phyloP scores from a whole-genome alignment of 495 filamentous ascomycete species.

The Hyaloscypha finlandica region DNA sequence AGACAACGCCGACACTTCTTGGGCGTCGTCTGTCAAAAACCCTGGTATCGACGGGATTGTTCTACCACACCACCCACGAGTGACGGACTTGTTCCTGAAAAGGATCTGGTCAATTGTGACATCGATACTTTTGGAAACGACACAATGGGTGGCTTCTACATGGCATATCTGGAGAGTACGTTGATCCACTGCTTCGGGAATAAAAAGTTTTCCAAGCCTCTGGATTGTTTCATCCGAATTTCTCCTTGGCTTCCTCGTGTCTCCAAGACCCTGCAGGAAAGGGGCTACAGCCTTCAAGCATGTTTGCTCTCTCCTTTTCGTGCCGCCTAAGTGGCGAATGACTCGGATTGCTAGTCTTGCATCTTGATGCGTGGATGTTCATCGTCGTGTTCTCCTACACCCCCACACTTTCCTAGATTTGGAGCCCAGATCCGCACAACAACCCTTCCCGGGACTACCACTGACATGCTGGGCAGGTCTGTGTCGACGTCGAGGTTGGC shows the following conservation, averaged over 20 bases:
- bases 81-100: slow-evolving; percentile 27
- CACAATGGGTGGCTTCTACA: slow-evolving; percentile 62
- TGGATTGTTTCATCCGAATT: slow-evolving; percentile 25
- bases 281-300: slow-evolving; percentile 9
- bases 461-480: slow-evolving; percentile 70
- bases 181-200: slow-evolving; percentile 33
- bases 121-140: slow-evolving; percentile 17
- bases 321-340: slow-evolving; percentile 15
- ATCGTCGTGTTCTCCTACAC: slow-evolving; percentile 10
- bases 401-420: slow-evolving; percentile 16
- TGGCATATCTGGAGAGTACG: slow-evolving; percentile 66
- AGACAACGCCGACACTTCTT: slow-evolving; percentile 34
- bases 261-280: slow-evolving; percentile 24
- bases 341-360: slow-evolving; percentile 24
- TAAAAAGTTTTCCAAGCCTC: slow-evolving; percentile 18
- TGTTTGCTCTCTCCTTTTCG: slow-evolving; percentile 12
- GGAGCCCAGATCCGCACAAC: slow-evolving; percentile 14
- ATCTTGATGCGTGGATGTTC: slow-evolving; percentile 14
- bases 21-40: slow-evolving; percentile 25
- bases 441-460: slow-evolving; percentile 34
- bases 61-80: slow-evolving; percentile 28
- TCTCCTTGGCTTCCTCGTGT: slow-evolving; percentile 10
- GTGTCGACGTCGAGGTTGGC: slow-evolving; percentile 94
- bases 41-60: slow-evolving; percentile 22
- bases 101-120: slow-evolving; percentile 16